These are phyloP conservation scores for Pythium rishiriense DNA, from an alignment of 352 stramenopile genomes.

Conservation along the genomic window DNA sequence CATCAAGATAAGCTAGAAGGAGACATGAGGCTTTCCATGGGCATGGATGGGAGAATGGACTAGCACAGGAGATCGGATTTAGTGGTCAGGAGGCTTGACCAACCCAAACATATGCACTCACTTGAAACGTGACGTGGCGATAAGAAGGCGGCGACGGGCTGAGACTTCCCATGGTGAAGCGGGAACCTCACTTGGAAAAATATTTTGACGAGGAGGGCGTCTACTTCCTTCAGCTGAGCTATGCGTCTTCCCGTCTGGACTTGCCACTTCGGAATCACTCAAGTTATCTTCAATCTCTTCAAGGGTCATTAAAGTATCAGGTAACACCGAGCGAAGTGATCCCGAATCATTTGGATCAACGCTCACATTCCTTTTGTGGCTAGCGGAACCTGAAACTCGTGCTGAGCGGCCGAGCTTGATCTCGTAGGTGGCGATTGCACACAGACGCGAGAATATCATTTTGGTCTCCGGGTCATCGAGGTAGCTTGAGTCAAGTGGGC, in stretches of 20 bases:
- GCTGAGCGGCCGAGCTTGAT: not conserved
- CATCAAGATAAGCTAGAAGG: slow-evolving; percentile 73
- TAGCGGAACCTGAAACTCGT: not conserved
- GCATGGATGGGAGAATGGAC: slow-evolving; percentile 71
- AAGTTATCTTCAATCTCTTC: slow-evolving; percentile 6
- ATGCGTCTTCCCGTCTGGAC: not conserved
- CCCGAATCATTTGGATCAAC: not conserved
- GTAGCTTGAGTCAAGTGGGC: slow-evolving; percentile 38
- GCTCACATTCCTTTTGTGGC: not conserved
- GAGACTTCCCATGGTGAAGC: slow-evolving; percentile 58
- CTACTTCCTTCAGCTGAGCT: not conserved
- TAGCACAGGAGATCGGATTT: slow-evolving; percentile 15
- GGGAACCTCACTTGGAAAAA: slow-evolving; percentile 66
- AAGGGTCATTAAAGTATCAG: not conserved
- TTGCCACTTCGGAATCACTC: slow-evolving; percentile 14
- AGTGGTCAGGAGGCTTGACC: no score
- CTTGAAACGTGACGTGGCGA: slow-evolving; percentile 75
- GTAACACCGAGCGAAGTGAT: not conserved
- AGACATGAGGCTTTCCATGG: slow-evolving; percentile 68
- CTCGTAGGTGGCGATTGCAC: slow-evolving; percentile 54
- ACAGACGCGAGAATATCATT: slow-evolving; percentile 67
- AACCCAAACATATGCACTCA: not conserved
- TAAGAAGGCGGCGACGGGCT: slow-evolving; percentile 58
- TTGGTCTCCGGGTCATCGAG: slow-evolving; percentile 53
- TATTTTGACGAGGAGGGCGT: slow-evolving; percentile 58